Evolutionary conservation across 805 yeast genomes (phyloP).

Genomic region (Lipomyces spencermartinsiae): DNA sequence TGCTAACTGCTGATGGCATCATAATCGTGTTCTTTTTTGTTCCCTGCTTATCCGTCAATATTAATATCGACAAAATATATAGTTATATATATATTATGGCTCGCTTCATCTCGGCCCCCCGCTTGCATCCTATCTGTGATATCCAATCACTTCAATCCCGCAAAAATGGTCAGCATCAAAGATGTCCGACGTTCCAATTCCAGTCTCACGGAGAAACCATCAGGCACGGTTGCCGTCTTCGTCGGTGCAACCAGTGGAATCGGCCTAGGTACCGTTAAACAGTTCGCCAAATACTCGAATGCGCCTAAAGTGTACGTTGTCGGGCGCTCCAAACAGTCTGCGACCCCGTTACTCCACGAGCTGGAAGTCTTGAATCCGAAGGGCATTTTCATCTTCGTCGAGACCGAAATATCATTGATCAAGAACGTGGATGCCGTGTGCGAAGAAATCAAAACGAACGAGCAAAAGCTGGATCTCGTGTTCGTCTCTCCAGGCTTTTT

Average conservation of each 20-base stretch:
- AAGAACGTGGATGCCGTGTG: constrained; percentile 8
- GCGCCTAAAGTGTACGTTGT: constrained; percentile 7
- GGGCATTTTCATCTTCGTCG: constrained; percentile 10
- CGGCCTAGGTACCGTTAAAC: constrained; percentile 10
- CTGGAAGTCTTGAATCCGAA: constrained; percentile 4
- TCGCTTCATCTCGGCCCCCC: no score
- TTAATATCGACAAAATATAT: no score
- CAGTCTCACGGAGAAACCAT: constrained; percentile 1
- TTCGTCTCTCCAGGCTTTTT: constrained; percentile 13
- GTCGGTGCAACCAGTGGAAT: constrained; percentile 19
- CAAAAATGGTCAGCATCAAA: constrained; percentile 2
- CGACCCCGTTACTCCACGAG: constrained; percentile 4
- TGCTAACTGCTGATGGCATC: no score
- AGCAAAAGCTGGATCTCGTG: constrained; percentile 3
- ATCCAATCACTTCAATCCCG: no score
- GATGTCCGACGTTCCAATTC: constrained; percentile 3
- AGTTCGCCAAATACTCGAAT: constrained; percentile 14
- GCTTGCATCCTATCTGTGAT: no score
- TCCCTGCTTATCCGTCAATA: no score
- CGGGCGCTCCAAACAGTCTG: constrained; percentile 14
- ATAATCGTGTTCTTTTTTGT: no score
- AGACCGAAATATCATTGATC: constrained; percentile 9
- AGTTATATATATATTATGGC: no score
- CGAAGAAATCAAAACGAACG: constrained; percentile 11
- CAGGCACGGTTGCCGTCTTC: constrained; percentile 13